phyloP scores from a whole-genome alignment of 2,329 filamentous ascomycete species.

The Elsinoe batatas region DNA sequence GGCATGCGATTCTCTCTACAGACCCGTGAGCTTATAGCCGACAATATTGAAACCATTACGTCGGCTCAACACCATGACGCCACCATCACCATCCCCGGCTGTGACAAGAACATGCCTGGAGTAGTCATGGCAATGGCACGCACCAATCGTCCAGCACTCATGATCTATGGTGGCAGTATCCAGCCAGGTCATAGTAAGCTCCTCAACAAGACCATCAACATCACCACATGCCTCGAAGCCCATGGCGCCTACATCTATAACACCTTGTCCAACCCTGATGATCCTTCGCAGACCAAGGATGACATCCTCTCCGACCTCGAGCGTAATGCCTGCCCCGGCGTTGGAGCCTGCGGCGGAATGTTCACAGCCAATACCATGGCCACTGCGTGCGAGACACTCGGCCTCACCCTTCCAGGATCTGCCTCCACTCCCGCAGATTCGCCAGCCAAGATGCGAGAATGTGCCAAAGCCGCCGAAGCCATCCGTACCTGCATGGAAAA shows the following conservation, averaged over 20 bases:
- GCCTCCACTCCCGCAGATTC: conserved; percentile 73
- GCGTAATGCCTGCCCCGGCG: conserved; percentile 64
- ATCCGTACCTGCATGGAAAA: conserved; percentile 72
- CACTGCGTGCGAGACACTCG: conserved; percentile 82
- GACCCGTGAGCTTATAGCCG: conserved; percentile 28
- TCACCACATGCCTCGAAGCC: conserved; percentile 80
- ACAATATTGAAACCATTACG: conserved; percentile 87
- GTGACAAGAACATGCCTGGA: conserved; percentile 99
- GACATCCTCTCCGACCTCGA: conserved; percentile 81
- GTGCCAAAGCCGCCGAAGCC: conserved; percentile 66
- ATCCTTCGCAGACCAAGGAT: conserved; percentile 56
- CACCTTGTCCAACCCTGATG: conserved; percentile 59
- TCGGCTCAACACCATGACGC: conserved; percentile 88
- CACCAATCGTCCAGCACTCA: conserved; percentile 84
- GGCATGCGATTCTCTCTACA: conserved; percentile 75
- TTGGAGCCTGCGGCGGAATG: conserved; percentile 82
- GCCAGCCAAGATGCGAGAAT: conserved; percentile 79
- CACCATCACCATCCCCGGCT: conserved; percentile 89
- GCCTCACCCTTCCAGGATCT: conserved; percentile 70
- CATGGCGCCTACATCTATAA: conserved; percentile 74
- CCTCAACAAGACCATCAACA: conserved; percentile 71
- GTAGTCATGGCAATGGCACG: conserved; percentile 82
- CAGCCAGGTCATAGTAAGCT: conserved; percentile 73
- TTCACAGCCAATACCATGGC: conserved; percentile 94
- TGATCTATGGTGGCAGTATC: conserved; percentile 93